Conservation (phyloP, 176 grass and related monocot species). For the Puccinellia tenuiflora region DNA sequence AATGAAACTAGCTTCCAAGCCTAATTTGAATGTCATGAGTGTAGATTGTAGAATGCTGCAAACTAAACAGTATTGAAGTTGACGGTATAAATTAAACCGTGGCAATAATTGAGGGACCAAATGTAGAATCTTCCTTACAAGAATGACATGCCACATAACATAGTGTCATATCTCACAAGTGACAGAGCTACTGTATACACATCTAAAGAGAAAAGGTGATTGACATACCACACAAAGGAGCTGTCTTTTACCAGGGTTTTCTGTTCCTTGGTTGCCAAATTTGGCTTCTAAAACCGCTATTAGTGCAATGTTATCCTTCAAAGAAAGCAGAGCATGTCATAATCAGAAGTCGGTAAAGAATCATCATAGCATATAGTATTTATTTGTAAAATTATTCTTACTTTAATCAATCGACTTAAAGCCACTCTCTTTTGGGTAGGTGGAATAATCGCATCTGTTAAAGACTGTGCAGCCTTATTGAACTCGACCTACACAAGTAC, state of each 20-base stretch:
- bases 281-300: slow-evolving; percentile 96
- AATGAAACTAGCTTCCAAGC: background rate
- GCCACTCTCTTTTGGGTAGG: slow-evolving; percentile 80
- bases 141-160: background rate
- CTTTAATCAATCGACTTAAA: slow-evolving; percentile 85
- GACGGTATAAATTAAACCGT: background rate
- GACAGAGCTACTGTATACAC: slow-evolving; percentile 4
- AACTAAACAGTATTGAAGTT: background rate
- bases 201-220: background rate
- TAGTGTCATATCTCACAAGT: slow-evolving; percentile 10
- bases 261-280: slow-evolving; percentile 69
- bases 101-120: background rate
- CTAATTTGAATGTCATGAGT: background rate
- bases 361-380: background rate
- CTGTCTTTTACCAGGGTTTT: slow-evolving; percentile 98
- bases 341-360: slow-evolving; percentile 13
- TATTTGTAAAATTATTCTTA: slow-evolving; percentile 8
- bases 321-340: background rate
- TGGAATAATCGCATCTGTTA: slow-evolving; percentile 87
- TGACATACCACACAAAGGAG: slow-evolving; percentile 92
- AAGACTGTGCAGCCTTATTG: slow-evolving; percentile 98
- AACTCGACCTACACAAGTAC: slow-evolving; percentile 79
- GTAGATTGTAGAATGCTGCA: background rate
- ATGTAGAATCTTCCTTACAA: background rate
- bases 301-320: slow-evolving; percentile 93